These are phyloP conservation scores for Coemansia sp. DNA, from an alignment of 192 early-diverging fungal genomes.

Conservation along the genomic window DNA sequence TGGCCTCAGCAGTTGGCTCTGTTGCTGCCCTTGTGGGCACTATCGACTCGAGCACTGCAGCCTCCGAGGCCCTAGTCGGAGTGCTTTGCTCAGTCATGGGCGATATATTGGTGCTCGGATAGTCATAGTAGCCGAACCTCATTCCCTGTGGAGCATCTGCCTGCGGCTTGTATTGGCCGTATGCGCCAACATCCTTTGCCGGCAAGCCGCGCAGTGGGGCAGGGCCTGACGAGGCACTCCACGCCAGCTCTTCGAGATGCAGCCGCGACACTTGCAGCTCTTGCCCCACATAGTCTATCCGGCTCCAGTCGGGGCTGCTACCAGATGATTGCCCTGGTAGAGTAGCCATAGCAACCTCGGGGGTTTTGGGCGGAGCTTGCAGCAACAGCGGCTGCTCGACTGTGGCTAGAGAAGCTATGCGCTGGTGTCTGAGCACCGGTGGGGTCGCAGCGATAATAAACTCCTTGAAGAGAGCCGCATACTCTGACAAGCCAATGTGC, in stretches of 20 bases:
- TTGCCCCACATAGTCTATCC: not conserved
- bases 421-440: not conserved
- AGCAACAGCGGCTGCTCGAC: not conserved
- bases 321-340: not conserved
- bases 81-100: not conserved
- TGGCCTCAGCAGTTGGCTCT: not conserved
- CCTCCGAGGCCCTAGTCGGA: not conserved
- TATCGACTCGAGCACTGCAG: not conserved
- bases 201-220: not conserved
- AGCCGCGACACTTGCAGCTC: not conserved
- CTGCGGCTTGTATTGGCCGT: slow-evolving; percentile 3
- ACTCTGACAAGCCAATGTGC: slow-evolving; percentile 13
- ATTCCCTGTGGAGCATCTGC: slow-evolving; percentile 3
- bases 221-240: not conserved
- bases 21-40: not conserved
- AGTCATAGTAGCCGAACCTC: not conserved
- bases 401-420: not conserved
- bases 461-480: slow-evolving; percentile 1
- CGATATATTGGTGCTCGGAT: not conserved
- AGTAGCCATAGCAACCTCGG: not conserved
- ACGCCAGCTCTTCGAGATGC: not conserved
- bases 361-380: not conserved
- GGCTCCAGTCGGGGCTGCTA: not conserved
- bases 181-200: not conserved
- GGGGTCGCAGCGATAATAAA: not conserved